Percentiles rank a stretch among this genome's conserved stretches.
These are phyloP conservation scores for Cutaneotrichosporon arboriforme DNA, from an alignment of 1,284 basidiomycete genomes.

Conservation along the genomic window DNA sequence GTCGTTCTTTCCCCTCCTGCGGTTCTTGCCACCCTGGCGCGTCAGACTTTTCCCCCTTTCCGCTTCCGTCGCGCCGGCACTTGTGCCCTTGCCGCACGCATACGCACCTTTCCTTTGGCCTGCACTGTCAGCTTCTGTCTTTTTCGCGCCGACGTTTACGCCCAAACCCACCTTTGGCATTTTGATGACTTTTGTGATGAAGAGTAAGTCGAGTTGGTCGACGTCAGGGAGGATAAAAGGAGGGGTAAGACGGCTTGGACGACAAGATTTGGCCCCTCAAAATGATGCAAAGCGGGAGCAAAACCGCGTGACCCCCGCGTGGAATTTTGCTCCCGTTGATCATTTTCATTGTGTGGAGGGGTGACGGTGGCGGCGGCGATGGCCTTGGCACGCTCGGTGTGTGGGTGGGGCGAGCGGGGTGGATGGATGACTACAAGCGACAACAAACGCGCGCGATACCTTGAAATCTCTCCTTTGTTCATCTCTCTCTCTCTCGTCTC, in stretches of 20 bases:
- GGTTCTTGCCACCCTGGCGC: constrained; percentile 91
- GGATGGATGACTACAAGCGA: too few relatives aligned
- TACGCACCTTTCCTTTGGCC: constrained; percentile 44
- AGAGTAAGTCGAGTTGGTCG: background rate
- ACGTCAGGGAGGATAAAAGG: constrained; percentile 1
- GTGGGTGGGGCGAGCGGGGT: too few relatives aligned
- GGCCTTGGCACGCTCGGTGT: too few relatives aligned
- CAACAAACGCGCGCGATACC: too few relatives aligned
- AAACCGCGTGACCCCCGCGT: too few relatives aligned
- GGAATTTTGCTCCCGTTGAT: too few relatives aligned
- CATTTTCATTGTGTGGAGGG: too few relatives aligned
- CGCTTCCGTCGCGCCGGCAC: background rate
- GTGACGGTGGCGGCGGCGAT: too few relatives aligned
- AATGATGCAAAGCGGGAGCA: too few relatives aligned
- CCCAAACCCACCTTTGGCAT: constrained; percentile 41
- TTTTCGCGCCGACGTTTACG: background rate
- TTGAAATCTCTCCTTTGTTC: too few relatives aligned
- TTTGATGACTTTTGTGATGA: constrained; percentile 11
- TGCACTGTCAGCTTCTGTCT: constrained; percentile 16
- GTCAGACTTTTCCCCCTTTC: background rate
- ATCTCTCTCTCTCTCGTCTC: too few relatives aligned
- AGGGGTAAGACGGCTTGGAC: background rate
- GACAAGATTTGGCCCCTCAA: background rate
- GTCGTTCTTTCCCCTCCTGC: constrained; percentile 99
- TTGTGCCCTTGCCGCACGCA: constrained; percentile 1